A percentile compares a stretch with the other conserved stretches of the same genome.
phyloP scores from a whole-genome alignment of 108 stramenopile genomes.

The Discostella stelligeroides region DNA sequence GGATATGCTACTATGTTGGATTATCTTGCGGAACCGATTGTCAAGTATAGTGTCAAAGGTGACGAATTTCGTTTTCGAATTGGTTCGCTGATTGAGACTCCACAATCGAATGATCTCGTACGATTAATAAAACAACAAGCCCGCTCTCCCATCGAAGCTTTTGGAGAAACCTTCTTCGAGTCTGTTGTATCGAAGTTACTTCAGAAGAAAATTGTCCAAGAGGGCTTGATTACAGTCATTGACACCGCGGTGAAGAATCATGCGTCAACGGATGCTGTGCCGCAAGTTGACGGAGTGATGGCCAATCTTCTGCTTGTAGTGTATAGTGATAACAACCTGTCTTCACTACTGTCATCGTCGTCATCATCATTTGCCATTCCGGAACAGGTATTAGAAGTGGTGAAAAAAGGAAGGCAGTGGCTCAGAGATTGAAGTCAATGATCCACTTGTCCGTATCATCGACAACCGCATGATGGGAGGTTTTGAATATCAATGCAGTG shows the following conservation, averaged over 20 bases:
- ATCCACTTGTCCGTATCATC: conserved; percentile 37
- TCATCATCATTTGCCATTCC: conserved; percentile 30
- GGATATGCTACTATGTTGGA: conserved; percentile 56
- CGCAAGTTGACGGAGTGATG: conserved; percentile 69
- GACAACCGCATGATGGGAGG: conserved; percentile 34
- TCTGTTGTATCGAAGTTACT: conserved; percentile 36
- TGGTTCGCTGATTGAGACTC: conserved; percentile 44
- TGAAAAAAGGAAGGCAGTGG: too few species aligned
- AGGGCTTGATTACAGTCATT: conserved; percentile 60
- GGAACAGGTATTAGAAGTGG: conserved; percentile 50
- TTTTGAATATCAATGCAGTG: conserved; percentile 29
- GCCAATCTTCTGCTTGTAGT: conserved; percentile 60
- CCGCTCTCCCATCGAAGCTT: too few species aligned
- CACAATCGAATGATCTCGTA: neutral
- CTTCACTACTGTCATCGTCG: too few species aligned
- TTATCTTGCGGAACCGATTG: conserved; percentile 55
- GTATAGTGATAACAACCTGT: conserved; percentile 28
- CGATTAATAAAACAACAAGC: neutral
- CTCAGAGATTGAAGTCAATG: too few species aligned
- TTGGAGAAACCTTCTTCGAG: conserved; percentile 41
- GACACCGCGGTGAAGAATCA: conserved; percentile 72
- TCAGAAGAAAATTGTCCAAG: conserved; percentile 34
- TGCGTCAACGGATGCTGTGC: conserved; percentile 47
- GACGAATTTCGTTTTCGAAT: conserved; percentile 56
- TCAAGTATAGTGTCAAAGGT: conserved; percentile 57